A percentile compares a stretch with the other conserved stretches of the same genome.
Conservation (phyloP, 2,329 filamentous ascomycete genomes). For the Dactylellina sp. region DNA sequence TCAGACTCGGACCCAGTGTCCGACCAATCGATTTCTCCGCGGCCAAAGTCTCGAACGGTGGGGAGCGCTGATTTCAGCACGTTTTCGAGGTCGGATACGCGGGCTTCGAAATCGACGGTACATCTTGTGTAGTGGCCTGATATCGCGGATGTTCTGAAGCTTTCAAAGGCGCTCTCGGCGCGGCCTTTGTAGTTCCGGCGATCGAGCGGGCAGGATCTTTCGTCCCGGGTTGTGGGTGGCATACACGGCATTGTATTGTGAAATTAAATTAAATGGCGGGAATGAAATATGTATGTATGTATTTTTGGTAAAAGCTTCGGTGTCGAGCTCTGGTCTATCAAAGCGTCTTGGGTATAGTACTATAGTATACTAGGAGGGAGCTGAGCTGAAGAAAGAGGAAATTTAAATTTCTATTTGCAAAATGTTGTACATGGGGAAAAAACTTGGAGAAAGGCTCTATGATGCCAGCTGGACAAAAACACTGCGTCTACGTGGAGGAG, state of each 20-base stretch:
- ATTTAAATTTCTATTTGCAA: too few species aligned
- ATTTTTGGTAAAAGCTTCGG: too few species aligned
- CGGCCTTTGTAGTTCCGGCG: neutral
- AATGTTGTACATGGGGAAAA: too few species aligned
- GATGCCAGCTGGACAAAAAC: too few species aligned
- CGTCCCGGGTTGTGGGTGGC: neutral
- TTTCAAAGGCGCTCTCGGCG: conserved; percentile 2
- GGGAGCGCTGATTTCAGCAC: neutral
- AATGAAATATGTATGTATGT: too few species aligned
- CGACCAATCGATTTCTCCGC: neutral
- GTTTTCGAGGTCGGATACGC: neutral
- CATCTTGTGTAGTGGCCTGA: neutral
- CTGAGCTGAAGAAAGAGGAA: too few species aligned
- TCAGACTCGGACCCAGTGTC: neutral
- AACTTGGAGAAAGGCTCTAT: too few species aligned
- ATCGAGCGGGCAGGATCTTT: neutral
- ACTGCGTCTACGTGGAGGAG: too few species aligned
- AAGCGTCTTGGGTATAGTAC: too few species aligned
- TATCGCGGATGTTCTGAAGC: neutral
- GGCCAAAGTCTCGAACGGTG: neutral
- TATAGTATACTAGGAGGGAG: too few species aligned
- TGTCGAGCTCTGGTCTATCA: too few species aligned
- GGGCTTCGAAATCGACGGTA: neutral
- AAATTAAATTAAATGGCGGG: too few species aligned
- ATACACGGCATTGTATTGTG: conserved; percentile 12